phyloP scores from a whole-genome alignment of 1,284 basidiomycete species.

The Puccinia coronata region DNA sequence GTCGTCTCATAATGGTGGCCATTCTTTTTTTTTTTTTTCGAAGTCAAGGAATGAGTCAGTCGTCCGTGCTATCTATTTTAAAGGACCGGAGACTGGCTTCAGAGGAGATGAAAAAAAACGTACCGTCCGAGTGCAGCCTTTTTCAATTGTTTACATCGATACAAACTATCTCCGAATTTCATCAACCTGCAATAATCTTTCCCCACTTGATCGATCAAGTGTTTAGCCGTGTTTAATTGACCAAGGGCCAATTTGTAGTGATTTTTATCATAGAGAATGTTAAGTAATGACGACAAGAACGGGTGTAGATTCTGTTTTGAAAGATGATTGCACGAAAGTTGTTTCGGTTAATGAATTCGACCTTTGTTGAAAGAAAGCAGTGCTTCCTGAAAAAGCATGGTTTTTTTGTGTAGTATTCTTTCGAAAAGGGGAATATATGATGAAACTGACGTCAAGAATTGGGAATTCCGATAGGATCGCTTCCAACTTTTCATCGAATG shows the following conservation, averaged over 20 bases:
- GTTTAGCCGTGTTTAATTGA: conserved; percentile 85
- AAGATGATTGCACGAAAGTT: background rate
- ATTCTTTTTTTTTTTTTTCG: conserved; percentile 64
- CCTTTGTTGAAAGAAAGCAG: no score
- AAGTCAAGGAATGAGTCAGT: background rate
- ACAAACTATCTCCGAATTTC: conserved; percentile 93
- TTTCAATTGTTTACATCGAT: conserved; percentile 95
- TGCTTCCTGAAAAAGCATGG: no score
- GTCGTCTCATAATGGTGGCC: conserved; percentile 94
- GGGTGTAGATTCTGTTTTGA: conserved; percentile 79
- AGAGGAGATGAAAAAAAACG: conserved; percentile 57
- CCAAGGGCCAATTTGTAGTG: conserved; percentile 97
- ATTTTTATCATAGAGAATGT: conserved; percentile 97
- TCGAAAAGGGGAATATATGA: background rate
- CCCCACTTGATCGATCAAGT: conserved; percentile 90
- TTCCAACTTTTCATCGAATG: conserved; percentile 93
- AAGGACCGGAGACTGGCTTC: background rate
- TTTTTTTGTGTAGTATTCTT: no score
- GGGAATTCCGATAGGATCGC: conserved; percentile 95
- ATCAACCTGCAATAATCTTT: conserved; percentile 93
- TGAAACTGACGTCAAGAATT: conserved; percentile 79
- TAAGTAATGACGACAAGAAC: conserved; percentile 87
- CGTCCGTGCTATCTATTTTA: background rate
- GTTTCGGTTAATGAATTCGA: conserved; percentile 2
- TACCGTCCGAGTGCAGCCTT: conserved; percentile 87